Conservation (phyloP, 2,329 filamentous ascomycete species). For the Botrytis cinerea region DNA sequence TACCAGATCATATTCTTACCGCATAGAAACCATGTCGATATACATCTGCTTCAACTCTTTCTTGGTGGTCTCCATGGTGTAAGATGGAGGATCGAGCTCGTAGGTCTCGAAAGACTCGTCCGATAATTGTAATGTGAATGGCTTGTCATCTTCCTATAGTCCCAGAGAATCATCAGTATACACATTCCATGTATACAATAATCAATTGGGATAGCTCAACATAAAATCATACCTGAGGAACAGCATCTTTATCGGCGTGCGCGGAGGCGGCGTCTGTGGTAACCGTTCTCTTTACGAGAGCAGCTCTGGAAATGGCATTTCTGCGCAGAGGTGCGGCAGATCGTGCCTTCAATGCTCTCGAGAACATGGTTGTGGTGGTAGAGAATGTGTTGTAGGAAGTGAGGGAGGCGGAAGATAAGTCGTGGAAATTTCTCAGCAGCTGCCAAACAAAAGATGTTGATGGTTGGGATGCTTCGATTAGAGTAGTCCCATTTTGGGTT, state of each 20-base stretch:
- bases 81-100: constrained; percentile 93
- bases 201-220: constrained; percentile 20
- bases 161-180: neutral
- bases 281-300: constrained; percentile 65
- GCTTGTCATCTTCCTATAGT: constrained; percentile 83
- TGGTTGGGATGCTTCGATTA: constrained; percentile 24
- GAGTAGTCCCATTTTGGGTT: constrained; percentile 19
- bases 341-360: constrained; percentile 65
- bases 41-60: constrained; percentile 99
- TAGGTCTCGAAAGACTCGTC: constrained; percentile 99
- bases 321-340: constrained; percentile 56
- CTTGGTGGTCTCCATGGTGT: constrained; percentile 93
- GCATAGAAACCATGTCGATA: constrained; percentile 91
- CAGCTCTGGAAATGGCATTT: constrained; percentile 34
- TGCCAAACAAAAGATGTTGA: constrained; percentile 26
- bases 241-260: constrained; percentile 77
- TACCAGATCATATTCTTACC: constrained; percentile 60
- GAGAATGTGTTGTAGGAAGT: constrained; percentile 22
- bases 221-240: constrained; percentile 59
- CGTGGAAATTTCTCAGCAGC: constrained; percentile 24
- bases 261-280: constrained; percentile 94
- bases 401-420: constrained; percentile 22
- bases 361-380: constrained; percentile 61
- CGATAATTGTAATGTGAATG: constrained; percentile 87
- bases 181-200: neutral